phyloP scores from a whole-genome alignment of 2,329 filamentous ascomycete genomes.

The Didymella segeticola region DNA sequence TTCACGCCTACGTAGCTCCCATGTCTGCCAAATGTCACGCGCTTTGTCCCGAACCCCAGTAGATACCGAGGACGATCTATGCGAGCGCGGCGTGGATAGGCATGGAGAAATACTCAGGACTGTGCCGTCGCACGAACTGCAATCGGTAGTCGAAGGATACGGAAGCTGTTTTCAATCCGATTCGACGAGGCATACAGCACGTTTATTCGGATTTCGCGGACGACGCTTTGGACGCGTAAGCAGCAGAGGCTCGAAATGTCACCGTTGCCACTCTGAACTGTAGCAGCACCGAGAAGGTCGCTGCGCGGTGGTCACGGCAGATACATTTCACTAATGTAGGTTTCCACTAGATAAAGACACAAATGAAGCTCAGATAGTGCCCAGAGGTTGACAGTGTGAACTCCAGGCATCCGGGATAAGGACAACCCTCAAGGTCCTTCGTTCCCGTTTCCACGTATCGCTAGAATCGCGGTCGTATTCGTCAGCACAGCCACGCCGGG shows the following conservation, averaged over 20 bases:
- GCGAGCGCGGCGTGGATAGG: background rate
- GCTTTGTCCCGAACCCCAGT: background rate
- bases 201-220: background rate
- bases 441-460: background rate
- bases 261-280: background rate
- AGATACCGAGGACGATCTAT: background rate
- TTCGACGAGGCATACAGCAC: background rate
- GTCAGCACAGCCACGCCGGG: slow-evolving; percentile 13
- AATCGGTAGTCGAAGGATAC: background rate
- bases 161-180: background rate
- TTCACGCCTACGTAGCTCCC: background rate
- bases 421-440: background rate
- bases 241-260: background rate
- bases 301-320: background rate
- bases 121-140: background rate
- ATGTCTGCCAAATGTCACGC: slow-evolving; percentile 5
- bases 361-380: background rate
- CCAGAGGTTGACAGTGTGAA: background rate
- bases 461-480: background rate
- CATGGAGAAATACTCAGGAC: background rate
- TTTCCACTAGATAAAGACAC: background rate
- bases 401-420: background rate
- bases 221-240: slow-evolving; percentile 5
- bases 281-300: background rate
- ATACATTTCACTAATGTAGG: background rate